Evolutionary conservation across 768 basidiomycete species (phyloP).

Genomic region (Russula ochroleuca): DNA sequence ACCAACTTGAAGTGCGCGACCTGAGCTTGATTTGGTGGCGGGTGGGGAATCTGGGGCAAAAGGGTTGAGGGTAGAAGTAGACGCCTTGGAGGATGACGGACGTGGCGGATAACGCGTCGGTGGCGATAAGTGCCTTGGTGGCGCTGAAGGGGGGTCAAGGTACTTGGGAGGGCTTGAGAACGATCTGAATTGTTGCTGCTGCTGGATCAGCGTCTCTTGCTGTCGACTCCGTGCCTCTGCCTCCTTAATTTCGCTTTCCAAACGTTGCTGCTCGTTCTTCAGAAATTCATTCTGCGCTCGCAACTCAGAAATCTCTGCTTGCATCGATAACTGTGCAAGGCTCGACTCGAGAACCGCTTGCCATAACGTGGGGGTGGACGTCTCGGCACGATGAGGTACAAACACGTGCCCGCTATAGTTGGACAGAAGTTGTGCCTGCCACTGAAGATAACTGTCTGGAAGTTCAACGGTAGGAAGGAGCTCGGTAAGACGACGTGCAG

Average conservation of each 20-base stretch:
- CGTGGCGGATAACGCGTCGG: background rate
- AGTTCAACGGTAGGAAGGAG: conserved; percentile 50
- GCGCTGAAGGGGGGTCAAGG: background rate
- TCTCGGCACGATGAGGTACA: conserved; percentile 34
- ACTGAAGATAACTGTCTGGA: conserved; percentile 45
- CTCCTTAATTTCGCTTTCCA: conserved; percentile 22
- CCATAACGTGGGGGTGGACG: conserved; percentile 30
- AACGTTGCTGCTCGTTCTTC: conserved; percentile 26
- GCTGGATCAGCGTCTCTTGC: conserved; percentile 8
- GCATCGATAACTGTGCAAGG: conserved; percentile 43
- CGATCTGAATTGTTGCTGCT: background rate
- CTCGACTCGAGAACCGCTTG: conserved; percentile 47
- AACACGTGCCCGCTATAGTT: conserved; percentile 59
- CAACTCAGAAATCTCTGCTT: conserved; percentile 35
- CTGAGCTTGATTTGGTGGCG: background rate
- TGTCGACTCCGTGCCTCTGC: conserved; percentile 6
- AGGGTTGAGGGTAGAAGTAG: background rate
- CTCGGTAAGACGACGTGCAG: conserved; percentile 43
- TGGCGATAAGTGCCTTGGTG: background rate
- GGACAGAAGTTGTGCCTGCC: conserved; percentile 60
- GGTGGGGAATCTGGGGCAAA: background rate
- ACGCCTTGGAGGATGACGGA: background rate
- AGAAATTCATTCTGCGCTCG: conserved; percentile 20
- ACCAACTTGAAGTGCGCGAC: background rate
- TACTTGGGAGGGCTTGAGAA: background rate